Evolutionary conservation across 2,329 filamentous ascomycete genomes (phyloP).

Genomic region (Coniochaeta hoffmannii): DNA sequence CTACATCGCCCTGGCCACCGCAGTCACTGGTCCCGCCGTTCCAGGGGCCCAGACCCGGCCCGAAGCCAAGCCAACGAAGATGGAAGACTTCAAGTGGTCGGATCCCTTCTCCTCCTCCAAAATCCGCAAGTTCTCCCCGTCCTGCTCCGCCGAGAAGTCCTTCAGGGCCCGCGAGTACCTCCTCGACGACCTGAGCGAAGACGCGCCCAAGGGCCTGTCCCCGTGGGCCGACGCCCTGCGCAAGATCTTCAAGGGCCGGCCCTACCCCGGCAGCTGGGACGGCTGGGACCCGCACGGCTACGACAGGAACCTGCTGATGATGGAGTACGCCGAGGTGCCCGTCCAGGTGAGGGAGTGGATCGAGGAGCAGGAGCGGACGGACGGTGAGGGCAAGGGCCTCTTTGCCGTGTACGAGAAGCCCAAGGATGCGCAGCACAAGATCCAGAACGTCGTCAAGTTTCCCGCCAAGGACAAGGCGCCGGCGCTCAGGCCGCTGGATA

Average conservation of each 20-base stretch:
- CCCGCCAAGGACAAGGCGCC: slow-evolving; percentile 18
- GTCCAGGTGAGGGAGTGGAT: slow-evolving; percentile 39
- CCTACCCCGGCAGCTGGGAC: slow-evolving; percentile 45
- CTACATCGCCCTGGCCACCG: slow-evolving; percentile 15
- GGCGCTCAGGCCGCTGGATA: slow-evolving; percentile 21
- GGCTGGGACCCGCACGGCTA: slow-evolving; percentile 44
- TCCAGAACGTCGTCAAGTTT: slow-evolving; percentile 28
- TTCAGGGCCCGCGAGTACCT: slow-evolving; percentile 33
- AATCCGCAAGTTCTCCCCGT: slow-evolving; percentile 22
- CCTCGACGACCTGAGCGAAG: slow-evolving; percentile 32
- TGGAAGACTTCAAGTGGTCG: slow-evolving; percentile 32
- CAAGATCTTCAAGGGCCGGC: slow-evolving; percentile 27
- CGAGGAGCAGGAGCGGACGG: slow-evolving; percentile 29
- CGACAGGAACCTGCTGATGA: slow-evolving; percentile 37
- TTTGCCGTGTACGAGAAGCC: slow-evolving; percentile 34
- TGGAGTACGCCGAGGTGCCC: slow-evolving; percentile 37
- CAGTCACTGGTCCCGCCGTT: slow-evolving; percentile 14
- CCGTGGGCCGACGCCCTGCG: slow-evolving; percentile 33
- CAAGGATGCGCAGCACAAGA: slow-evolving; percentile 27
- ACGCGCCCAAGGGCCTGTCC: slow-evolving; percentile 29
- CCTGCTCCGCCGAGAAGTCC: slow-evolving; percentile 25
- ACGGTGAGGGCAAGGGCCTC: slow-evolving; percentile 26
- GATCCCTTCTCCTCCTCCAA: slow-evolving; percentile 27
- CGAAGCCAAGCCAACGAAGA: slow-evolving; percentile 23
- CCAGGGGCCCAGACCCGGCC: slow-evolving; percentile 15